Conservation (phyloP, 2,329 filamentous ascomycete species). For the Sporothrix sp. region DNA sequence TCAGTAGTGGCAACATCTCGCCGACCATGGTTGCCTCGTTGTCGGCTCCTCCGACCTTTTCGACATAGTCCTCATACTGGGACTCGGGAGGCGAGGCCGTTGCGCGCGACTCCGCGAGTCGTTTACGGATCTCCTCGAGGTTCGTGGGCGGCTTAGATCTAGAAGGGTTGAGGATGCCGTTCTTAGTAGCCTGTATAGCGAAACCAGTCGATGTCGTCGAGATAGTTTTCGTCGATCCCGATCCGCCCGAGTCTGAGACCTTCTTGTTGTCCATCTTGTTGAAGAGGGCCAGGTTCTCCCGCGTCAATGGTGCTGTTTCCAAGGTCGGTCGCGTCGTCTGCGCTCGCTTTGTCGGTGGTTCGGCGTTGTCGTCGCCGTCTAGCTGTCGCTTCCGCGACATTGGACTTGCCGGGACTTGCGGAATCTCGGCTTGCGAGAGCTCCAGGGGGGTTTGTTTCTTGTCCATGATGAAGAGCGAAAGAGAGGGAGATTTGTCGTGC, state of each 20-base stretch:
- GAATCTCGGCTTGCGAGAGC: too few relatives aligned
- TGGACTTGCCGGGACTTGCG: too few relatives aligned
- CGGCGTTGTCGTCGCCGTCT: neutral
- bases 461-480: too few relatives aligned
- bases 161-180: constrained; percentile 14
- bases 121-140: constrained; percentile 14
- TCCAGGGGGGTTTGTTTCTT: too few relatives aligned
- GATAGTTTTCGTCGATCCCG: neutral
- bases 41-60: constrained; percentile 1
- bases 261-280: constrained; percentile 8
- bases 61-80: constrained; percentile 13
- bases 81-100: constrained; percentile 15
- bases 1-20: constrained; percentile 16
- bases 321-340: neutral
- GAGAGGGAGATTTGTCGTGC: too few relatives aligned
- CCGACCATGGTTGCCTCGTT: constrained; percentile 18
- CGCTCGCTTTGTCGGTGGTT: neutral
- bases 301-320: constrained; percentile 7
- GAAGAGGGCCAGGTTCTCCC: constrained; percentile 7
- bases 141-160: constrained; percentile 17
- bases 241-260: neutral
- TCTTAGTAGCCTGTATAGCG: constrained; percentile 11
- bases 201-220: constrained; percentile 13
- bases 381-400: neutral
- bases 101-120: constrained; percentile 4